Percentiles rank a stretch among this genome's conserved stretches.
These are phyloP conservation scores for Davidsoniella neocaledoniae DNA, from an alignment of 2,329 filamentous ascomycete species.

Conservation along the genomic window DNA sequence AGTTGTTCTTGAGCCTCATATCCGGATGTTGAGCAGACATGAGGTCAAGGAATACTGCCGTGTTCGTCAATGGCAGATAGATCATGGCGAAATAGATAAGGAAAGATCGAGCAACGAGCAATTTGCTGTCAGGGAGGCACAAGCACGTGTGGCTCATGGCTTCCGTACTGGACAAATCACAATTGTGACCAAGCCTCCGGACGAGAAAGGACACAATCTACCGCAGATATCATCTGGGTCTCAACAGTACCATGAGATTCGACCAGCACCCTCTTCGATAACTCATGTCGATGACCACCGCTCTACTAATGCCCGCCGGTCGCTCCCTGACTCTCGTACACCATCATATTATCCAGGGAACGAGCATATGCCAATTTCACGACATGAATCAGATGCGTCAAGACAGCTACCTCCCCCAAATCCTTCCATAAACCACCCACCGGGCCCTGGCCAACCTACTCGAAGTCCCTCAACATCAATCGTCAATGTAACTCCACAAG, in stretches of 20 bases:
- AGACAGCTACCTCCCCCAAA: slow-evolving; percentile 1
- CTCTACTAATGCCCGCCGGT: not conserved
- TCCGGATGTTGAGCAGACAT: slow-evolving; percentile 31
- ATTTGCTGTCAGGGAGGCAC: slow-evolving; percentile 34
- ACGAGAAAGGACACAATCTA: slow-evolving; percentile 8
- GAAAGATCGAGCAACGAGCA: slow-evolving; percentile 33
- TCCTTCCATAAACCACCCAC: not conserved
- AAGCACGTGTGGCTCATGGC: slow-evolving; percentile 24
- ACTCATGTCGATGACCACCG: not conserved
- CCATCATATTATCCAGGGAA: slow-evolving; percentile 6
- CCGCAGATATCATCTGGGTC: slow-evolving; percentile 10
- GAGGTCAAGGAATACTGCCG: slow-evolving; percentile 50
- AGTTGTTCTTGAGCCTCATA: slow-evolving; percentile 39
- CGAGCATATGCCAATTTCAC: slow-evolving; percentile 1
- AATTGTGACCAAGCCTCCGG: slow-evolving; percentile 16
- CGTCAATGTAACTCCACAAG: too few relatives aligned
- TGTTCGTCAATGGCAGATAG: slow-evolving; percentile 41
- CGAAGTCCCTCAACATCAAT: too few relatives aligned
- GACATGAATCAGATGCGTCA: not conserved
- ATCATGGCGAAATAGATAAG: slow-evolving; percentile 32
- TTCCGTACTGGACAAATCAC: slow-evolving; percentile 15
- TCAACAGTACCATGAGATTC: slow-evolving; percentile 11
- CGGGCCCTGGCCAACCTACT: not conserved
- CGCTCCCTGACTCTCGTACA: slow-evolving; percentile 8
- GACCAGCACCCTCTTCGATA: slow-evolving; percentile 4